phyloP scores from a whole-genome alignment of 768 basidiomycete species.

The Naganishia vaughanmartiniae region DNA sequence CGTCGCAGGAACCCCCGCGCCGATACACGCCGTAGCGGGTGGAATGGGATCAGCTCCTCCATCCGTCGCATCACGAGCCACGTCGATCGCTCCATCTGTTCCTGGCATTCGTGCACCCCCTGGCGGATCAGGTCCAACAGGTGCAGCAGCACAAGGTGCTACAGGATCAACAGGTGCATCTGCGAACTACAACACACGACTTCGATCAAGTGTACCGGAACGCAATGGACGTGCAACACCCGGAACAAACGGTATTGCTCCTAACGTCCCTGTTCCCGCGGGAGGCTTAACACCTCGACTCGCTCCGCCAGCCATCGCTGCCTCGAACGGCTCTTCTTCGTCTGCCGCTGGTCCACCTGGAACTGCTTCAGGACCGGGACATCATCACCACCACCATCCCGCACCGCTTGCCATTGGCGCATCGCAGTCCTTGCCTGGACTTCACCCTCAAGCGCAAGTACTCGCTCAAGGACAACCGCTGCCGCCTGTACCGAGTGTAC shows the following conservation, averaged over 20 bases:
- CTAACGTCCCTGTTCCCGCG: not conserved
- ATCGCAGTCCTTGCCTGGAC: not conserved
- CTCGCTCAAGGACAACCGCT: not conserved
- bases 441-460: not conserved
- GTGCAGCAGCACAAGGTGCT: not conserved
- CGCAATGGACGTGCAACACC: not conserved
- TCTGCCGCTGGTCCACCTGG: not conserved
- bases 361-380: not conserved
- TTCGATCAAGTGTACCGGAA: not conserved
- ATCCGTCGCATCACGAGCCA: not conserved
- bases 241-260: not conserved
- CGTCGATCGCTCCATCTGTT: not conserved
- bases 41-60: not conserved
- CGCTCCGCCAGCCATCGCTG: not conserved
- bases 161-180: not conserved
- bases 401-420: not conserved
- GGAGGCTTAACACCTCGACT: not conserved
- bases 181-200: not conserved
- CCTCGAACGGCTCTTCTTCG: not conserved
- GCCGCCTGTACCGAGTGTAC: constrained; percentile 2
- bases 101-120: not conserved
- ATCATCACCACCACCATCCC: not conserved
- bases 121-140: not conserved
- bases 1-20: not conserved
- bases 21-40: not conserved